A percentile compares a stretch with the other conserved stretches of the same genome.
These are phyloP conservation scores for Auricularia cornea DNA, from an alignment of 768 basidiomycete genomes.

Conservation along the genomic window DNA sequence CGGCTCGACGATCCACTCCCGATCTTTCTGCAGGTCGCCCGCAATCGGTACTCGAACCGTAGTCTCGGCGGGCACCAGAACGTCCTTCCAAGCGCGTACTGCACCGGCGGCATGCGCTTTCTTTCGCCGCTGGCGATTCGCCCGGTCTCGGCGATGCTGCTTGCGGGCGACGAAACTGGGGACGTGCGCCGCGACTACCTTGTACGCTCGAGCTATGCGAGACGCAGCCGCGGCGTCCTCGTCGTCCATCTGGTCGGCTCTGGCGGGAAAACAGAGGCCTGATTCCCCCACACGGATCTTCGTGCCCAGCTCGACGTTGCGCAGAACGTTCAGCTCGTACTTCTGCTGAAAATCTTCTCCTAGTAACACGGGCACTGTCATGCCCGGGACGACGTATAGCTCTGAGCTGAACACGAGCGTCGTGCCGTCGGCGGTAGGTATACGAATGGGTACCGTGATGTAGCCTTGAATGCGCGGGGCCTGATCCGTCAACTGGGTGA, in stretches of 20 bases:
- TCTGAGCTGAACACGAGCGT: too few relatives aligned
- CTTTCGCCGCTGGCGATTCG: background rate
- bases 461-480: conserved; percentile 11
- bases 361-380: too few relatives aligned
- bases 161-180: too few relatives aligned
- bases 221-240: conserved; percentile 3
- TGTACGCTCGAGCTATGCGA: too few relatives aligned
- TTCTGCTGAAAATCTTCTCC: too few relatives aligned
- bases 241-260: background rate
- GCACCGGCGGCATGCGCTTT: background rate
- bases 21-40: too few relatives aligned
- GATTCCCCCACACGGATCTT: conserved; percentile 12
- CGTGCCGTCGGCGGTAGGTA: background rate
- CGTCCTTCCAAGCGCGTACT: background rate
- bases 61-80: conserved; percentile 1
- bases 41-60: too few relatives aligned
- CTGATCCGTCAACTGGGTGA: too few relatives aligned
- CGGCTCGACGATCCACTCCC: too few relatives aligned
- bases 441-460: conserved; percentile 10
- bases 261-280: conserved; percentile 5
- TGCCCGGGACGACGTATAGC: conserved; percentile 15
- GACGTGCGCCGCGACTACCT: too few relatives aligned
- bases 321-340: conserved; percentile 16
- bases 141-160: too few relatives aligned
- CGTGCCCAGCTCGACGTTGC: conserved; percentile 6